Base-by-base conservation (phyloP, 129 eudicot species). In the Logfia minima region DNA sequence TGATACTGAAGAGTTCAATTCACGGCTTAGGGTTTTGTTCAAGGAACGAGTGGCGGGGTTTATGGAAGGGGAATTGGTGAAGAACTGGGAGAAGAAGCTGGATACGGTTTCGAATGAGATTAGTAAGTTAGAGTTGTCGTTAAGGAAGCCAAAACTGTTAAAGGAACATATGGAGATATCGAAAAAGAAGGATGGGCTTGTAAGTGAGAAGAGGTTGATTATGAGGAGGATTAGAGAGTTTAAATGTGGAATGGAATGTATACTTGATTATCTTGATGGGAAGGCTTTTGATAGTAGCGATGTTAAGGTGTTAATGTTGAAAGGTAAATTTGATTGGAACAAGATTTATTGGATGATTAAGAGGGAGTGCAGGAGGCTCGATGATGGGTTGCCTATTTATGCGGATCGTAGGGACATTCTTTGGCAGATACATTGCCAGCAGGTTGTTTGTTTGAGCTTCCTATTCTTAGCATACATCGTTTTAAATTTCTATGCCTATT, bases 301-400 rank as follows among this genome's bases (percentile, higher is more conserved):
- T 24, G 68, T 87, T 39, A 77, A 68, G 53, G 85, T 91, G 53
- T 77, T 91, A 18, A 21, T 35, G 37, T 72, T 84, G 58, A 77
- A 76, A 26, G 89, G 83, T 6, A 79, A 69, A 8, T 68, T 89
- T 58, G 77, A 85, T 72, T 94, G 97, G 98, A 67, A 17, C 21
- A 86, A 79, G 71, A 74, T 94, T 59, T 78, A 84, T 77, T 72
- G 74, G 55, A 28, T 91, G 75, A 82, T 91, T 67, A 84, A 23
- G 81, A 88, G 98, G 87, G 98, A 94, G 84, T 89, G 92, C 39
- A 52, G 88, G 41, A 68, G 98, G 77, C 86, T 94, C 41, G 89
- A 87, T 68, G 93, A 83, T 70, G 92, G 92, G 3, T 84, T 91
- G 84, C 98, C 98, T 7, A 86, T 94, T 55, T 94, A 87, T 74